Base-by-base conservation (phyloP, 1,139 yeast species). In the Diutina neorugosa region DNA sequence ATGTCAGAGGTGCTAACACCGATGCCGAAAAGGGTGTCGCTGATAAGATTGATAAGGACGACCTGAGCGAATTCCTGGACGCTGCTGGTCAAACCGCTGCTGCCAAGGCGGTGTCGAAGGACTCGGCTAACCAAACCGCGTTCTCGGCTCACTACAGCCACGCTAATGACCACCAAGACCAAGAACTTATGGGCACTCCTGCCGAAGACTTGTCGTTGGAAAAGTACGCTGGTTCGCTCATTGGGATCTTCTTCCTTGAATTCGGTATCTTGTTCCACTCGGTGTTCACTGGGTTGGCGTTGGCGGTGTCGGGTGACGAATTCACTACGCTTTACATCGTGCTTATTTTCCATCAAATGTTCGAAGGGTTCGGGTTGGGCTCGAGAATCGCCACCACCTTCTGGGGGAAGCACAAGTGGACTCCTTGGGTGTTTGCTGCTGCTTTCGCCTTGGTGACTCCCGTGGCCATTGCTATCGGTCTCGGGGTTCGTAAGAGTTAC, bases 351-450 rank as follows among this genome's bases (percentile, higher is more conserved):
- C 97, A 90, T 69, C 97, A 90, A 69, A 77, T 86, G 71, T 90
- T 90, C 66, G 97, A 90, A 73, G 97, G 97, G 54, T 74, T 90
- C 54, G 97, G 96, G 61, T 75, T 90, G 61, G 97, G 97, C 53
- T 80, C 96, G 7, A 79, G 97, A 65, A 76, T 90, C 55, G 89
- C 96, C 1, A 76, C 79, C 23, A 81, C 87, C 4, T 71, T 76
- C 42, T 87, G 93, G 90, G 64, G 67, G 27, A 57, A 65, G 8
- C 66, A 68, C 62, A 59, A 65, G 16, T 46, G 31, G 31, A 25
- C 40, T n/a, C 90, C 91, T 18, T 84, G 84, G 80, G 51, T 76
- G 1, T 69, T 84, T 58, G 82, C 82, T 41, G 42, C 72, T 4
- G 83, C 76, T 2, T 90, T 81, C 67, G 79, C 86, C 2, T 56